These are phyloP conservation scores for Hypoxylon intermedium DNA, from an alignment of 495 filamentous ascomycete genomes.

Conservation along the genomic window DNA sequence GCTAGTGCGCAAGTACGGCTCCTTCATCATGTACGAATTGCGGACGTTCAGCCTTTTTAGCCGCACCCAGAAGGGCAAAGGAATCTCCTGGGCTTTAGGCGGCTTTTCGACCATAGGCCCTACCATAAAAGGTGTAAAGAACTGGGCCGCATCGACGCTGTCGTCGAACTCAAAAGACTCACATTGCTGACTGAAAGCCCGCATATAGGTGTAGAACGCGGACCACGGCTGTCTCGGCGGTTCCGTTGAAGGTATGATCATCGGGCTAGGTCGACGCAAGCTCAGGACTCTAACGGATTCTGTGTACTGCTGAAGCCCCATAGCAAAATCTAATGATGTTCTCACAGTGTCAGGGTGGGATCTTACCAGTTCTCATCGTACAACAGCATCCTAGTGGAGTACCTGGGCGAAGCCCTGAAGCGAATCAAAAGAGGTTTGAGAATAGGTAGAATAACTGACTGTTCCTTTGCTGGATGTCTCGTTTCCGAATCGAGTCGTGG, in stretches of 20 bases:
- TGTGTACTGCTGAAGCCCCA: constrained; percentile 16
- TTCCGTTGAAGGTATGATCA: constrained; percentile 5
- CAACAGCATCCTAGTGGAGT: not conserved
- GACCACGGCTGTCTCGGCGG: constrained; percentile 24
- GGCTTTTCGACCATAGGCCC: constrained; percentile 3
- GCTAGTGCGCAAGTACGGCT: constrained; percentile 30
- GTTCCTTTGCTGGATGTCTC: constrained; percentile 31
- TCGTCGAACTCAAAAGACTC: constrained; percentile 39
- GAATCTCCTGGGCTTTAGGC: constrained; percentile 11
- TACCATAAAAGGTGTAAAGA: constrained; percentile 26
- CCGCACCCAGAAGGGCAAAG: constrained; percentile 22
- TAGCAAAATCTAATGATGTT: constrained; percentile 22
- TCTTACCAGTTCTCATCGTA: not conserved
- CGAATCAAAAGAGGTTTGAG: not conserved
- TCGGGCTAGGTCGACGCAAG: constrained; percentile 28
- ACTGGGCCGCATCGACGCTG: constrained; percentile 30
- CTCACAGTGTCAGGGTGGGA: constrained; percentile 1
- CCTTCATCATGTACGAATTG: constrained; percentile 37
- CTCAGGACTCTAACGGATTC: constrained; percentile 22
- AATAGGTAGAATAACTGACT: constrained; percentile 18
- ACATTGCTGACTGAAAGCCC: constrained; percentile 28
- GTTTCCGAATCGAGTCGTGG: constrained; percentile 24
- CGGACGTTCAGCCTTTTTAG: constrained; percentile 30
- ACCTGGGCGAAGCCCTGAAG: not conserved
- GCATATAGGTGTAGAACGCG: constrained; percentile 21